Percentiles rank a stretch among this genome's conserved stretches.
phyloP scores from a whole-genome alignment of 2,329 filamentous ascomycete species.

The Biscogniauxia sp. region DNA sequence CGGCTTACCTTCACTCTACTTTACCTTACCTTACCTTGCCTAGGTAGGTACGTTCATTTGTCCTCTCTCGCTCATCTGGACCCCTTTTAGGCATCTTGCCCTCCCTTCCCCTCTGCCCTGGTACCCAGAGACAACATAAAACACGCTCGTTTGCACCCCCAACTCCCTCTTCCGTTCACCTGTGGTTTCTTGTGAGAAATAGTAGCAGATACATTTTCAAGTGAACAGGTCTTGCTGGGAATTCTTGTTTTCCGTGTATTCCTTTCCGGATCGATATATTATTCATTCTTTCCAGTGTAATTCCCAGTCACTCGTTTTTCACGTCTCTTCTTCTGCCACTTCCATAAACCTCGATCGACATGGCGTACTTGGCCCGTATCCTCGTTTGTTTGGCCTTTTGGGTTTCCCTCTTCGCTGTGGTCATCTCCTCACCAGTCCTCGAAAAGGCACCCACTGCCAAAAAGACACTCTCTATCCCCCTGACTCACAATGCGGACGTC shows the following conservation, averaged over 20 bases:
- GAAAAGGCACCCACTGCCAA: constrained; percentile 7
- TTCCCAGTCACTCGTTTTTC: neutral
- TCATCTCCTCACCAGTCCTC: constrained; percentile 12
- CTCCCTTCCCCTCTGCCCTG: neutral
- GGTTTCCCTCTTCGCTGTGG: constrained; percentile 16
- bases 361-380: constrained; percentile 17
- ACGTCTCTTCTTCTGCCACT: no score
- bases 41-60: neutral
- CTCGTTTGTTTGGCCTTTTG: constrained; percentile 21
- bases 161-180: neutral
- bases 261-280: neutral
- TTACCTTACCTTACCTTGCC: no score
- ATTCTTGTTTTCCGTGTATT: no score
- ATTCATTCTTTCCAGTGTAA: neutral
- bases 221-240: no score
- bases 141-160: neutral
- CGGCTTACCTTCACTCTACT: neutral
- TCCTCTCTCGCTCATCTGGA: neutral
- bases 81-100: neutral
- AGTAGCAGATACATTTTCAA: no score
- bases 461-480: constrained; percentile 25
- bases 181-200: no score
- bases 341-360: constrained; percentile 5
- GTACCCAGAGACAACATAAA: neutral
- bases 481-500: constrained; percentile 23